Percentiles rank a stretch among this genome's conserved stretches.
These are phyloP conservation scores for Phylloporus sp. DNA, from an alignment of 768 basidiomycete genomes.

Conservation along the genomic window DNA sequence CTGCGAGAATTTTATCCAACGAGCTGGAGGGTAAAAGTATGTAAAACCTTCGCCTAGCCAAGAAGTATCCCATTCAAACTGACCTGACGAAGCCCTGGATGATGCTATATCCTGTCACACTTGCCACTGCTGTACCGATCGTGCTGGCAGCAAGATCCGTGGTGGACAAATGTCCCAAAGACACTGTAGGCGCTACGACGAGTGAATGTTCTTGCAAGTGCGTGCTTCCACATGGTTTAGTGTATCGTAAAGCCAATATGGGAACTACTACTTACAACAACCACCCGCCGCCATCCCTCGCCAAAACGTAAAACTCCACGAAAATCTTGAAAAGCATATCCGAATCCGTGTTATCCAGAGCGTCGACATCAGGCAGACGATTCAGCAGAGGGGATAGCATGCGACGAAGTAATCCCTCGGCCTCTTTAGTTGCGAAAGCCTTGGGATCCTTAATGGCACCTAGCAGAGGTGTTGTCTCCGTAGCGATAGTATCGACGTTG, in stretches of 20 bases:
- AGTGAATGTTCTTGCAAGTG: conserved; percentile 23
- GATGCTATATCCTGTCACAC: conserved; percentile 41
- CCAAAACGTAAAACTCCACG: conserved; percentile 21
- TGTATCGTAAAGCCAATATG: not conserved
- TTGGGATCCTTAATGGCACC: conserved; percentile 20
- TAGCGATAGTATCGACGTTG: not conserved
- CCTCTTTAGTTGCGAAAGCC: conserved; percentile 17
- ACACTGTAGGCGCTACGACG: conserved; percentile 29
- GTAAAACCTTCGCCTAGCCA: conserved; percentile 9
- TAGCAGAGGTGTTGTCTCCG: conserved; percentile 24
- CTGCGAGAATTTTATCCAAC: conserved; percentile 16
- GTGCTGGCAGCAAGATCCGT: conserved; percentile 47
- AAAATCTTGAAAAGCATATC: conserved; percentile 4
- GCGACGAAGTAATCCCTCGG: conserved; percentile 15
- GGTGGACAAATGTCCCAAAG: conserved; percentile 51
- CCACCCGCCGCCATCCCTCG: conserved; percentile 20
- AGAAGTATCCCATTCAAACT: conserved; percentile 19
- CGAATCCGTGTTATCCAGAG: conserved; percentile 14
- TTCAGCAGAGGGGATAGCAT: conserved; percentile 11
- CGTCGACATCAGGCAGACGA: conserved; percentile 17
- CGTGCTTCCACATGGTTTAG: conserved; percentile 11
- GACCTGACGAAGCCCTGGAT: conserved; percentile 36
- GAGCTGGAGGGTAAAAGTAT: conserved; percentile 10
- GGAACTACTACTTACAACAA: conserved; percentile 15
- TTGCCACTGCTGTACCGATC: conserved; percentile 37